Evolutionary conservation across 2,329 filamentous ascomycete species (phyloP), one percentile per base, ranked within the genome.

Genomic region (Blastomyces parvus): DNA sequence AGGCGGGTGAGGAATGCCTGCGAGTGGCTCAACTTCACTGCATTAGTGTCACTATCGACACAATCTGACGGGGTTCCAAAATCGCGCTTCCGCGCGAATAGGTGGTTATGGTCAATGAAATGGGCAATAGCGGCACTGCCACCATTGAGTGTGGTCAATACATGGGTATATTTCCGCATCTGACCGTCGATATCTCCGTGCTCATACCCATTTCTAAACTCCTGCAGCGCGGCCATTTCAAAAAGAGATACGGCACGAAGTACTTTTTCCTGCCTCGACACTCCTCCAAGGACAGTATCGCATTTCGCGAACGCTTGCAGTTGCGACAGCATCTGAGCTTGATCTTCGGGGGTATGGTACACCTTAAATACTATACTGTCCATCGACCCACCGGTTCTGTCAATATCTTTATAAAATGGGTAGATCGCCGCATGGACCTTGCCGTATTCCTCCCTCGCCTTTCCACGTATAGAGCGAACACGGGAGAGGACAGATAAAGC

Each of bases 141-240:
- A 33, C 90, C 91, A 73, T 96, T 95, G 55, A 99, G 80, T 1
- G 84, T 83, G 64, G 89, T 86, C 63, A 99, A 78, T 19, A 99
- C 91, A 69, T 91, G 86, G 1, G 92, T 92, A 75, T 96, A 97
- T 71, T 89, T 85, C 68, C 84, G 86, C 93, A 97, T 97, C 62
- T 87, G 83, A 1, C 90, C 91, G 67, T 96, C 89, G 62, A 95
- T 86, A 73, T 99, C 93, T 78, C 88, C 89, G 53, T 86, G 87
- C 73, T 94, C 90, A 68, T 95, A 96, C 3, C 91, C 94, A 71
- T 94, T 89, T 75, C 95, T 89, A 69, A 99, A 99, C 74, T 99
- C 94, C 59, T 89, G 84, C 60, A 97, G 78, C 3, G 95, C 92
- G 3, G 92, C 91, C 63, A 88, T 91, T 76, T 97, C 93, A 70